These are phyloP conservation scores for Arctium minus DNA, from an alignment of 129 eudicot genomes.

Conservation along the genomic window DNA sequence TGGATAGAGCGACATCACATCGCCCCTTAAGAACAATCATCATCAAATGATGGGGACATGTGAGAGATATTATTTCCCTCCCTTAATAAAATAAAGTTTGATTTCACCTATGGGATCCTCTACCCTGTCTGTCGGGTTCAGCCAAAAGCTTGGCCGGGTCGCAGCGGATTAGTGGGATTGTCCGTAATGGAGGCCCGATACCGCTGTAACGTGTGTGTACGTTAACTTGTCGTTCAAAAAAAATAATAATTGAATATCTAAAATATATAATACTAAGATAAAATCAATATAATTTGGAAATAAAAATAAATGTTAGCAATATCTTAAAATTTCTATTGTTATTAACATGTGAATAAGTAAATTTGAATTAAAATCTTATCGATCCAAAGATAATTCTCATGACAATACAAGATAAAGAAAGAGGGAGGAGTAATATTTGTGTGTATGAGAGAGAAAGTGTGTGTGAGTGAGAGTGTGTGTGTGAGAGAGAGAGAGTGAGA, in stretches of 20 bases:
- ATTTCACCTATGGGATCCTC: not conserved
- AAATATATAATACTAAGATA: not conserved
- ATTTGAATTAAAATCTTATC: not conserved
- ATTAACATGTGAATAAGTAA: not conserved
- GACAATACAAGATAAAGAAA: not conserved
- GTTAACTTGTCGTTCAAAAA: too few species aligned
- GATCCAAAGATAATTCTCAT: not conserved
- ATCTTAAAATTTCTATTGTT: not conserved
- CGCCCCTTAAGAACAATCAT: conserved; percentile 31
- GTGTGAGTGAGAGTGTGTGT: not conserved
- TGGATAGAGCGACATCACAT: conserved; percentile 18
- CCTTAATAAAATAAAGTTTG: not conserved
- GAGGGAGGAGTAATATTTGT: not conserved
- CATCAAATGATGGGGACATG: conserved; percentile 44
- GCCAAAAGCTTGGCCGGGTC: too few species aligned
- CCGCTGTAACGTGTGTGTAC: too few species aligned
- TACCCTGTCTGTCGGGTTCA: too few species aligned
- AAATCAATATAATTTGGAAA: not conserved
- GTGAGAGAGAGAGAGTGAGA: not conserved
- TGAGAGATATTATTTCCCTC: not conserved
- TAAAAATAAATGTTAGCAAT: not conserved
- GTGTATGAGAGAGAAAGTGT: not conserved
- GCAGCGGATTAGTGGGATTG: too few species aligned
- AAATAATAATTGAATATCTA: not conserved
- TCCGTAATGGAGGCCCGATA: too few species aligned